A percentile compares a stretch with the other conserved stretches of the same genome.
These are phyloP conservation scores for Auricularia heimuer DNA, from an alignment of 768 basidiomycete species.

Conservation along the genomic window DNA sequence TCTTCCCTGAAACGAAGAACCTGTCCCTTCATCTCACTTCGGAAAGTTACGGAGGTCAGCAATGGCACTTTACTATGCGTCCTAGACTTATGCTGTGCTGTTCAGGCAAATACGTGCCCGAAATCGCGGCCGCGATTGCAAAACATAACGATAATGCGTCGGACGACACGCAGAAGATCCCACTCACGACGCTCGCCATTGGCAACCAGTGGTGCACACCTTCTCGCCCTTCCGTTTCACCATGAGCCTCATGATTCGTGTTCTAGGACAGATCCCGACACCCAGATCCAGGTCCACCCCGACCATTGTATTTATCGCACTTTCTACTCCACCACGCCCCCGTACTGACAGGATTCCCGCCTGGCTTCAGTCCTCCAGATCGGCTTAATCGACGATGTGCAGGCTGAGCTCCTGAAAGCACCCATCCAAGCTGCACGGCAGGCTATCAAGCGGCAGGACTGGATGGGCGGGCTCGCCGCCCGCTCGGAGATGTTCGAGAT, in stretches of 20 bases:
- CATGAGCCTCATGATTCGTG: background rate
- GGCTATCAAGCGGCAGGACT: background rate
- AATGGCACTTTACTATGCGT: background rate
- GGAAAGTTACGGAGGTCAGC: background rate
- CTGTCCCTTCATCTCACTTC: background rate
- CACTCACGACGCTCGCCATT: background rate
- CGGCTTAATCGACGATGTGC: background rate
- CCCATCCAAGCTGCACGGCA: background rate
- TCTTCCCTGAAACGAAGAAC: background rate
- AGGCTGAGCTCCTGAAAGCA: background rate
- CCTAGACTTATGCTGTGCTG: too few relatives aligned
- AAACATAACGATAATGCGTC: background rate
- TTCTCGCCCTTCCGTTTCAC: background rate
- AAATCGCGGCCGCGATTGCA: background rate
- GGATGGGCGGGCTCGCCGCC: background rate
- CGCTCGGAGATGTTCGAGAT: background rate
- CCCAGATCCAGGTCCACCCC: background rate
- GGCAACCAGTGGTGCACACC: background rate
- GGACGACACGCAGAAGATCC: background rate
- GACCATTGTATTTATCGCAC: background rate
- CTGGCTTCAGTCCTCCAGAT: background rate
- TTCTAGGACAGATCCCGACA: background rate
- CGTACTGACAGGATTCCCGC: background rate
- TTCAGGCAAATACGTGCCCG: background rate
- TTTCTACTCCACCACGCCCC: background rate